phyloP scores from a whole-genome alignment of 352 stramenopile genomes.

The Phytophthora fragariae region DNA sequence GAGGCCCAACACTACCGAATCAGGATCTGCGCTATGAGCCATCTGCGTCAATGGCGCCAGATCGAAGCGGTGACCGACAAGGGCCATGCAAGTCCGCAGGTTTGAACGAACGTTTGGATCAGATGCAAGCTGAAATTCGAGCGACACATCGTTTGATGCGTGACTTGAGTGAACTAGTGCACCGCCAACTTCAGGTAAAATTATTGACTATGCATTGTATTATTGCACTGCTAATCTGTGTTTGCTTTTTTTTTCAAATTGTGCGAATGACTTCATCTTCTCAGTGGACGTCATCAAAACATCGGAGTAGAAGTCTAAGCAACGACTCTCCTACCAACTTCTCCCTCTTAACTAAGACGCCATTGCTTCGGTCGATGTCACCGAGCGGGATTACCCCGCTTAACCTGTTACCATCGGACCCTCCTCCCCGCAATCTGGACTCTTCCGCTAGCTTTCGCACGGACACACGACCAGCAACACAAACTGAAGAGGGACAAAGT shows the following conservation, averaged over 20 bases:
- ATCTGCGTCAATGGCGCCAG: conserved; percentile 7
- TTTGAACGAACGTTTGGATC: conserved; percentile 27
- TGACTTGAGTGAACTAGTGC: conserved; percentile 28
- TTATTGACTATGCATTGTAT: background rate
- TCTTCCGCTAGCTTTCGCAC: conserved; percentile 18
- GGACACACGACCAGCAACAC: conserved; percentile 19
- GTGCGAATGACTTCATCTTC: background rate
- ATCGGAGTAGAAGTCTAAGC: conserved; percentile 13
- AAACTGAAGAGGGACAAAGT: conserved; percentile 18
- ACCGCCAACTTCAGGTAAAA: conserved; percentile 27
- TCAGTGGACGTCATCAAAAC: background rate
- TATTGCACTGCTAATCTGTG: background rate
- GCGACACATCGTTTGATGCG: conserved; percentile 31
- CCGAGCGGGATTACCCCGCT: conserved; percentile 18
- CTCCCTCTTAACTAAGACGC: conserved; percentile 7
- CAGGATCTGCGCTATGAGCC: conserved; percentile 4
- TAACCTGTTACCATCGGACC: conserved; percentile 22
- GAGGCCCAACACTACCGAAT: background rate
- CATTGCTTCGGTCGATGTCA: conserved; percentile 5
- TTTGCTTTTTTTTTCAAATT: background rate
- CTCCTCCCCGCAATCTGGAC: conserved; percentile 6
- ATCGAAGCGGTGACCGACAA: conserved; percentile 11
- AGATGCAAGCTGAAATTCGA: conserved; percentile 37
- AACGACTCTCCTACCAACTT: conserved; percentile 18
- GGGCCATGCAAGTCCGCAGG: background rate